Conservation (phyloP, 176 grass and related monocot species). For the Miscanthus lutarioriparius region DNA sequence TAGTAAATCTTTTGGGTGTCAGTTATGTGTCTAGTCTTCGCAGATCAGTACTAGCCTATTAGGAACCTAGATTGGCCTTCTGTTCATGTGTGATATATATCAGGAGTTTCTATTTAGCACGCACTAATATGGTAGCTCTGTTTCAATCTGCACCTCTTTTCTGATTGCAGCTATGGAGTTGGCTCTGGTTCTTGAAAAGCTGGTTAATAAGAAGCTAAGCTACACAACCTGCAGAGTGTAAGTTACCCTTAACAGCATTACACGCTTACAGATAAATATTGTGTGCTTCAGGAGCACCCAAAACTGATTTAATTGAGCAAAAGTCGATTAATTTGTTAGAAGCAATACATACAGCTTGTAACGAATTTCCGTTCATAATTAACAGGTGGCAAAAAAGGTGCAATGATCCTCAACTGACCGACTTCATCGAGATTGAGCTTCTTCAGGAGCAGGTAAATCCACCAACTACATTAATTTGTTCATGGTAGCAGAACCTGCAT, state of each 20-base stretch:
- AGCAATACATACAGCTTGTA: neutral
- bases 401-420: constrained; percentile 68
- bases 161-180: constrained; percentile 78
- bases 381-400: constrained; percentile 60
- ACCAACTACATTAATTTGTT: neutral
- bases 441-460: constrained; percentile 75
- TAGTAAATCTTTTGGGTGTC: too few species aligned
- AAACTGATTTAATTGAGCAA: neutral
- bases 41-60: too few species aligned
- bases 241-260: constrained; percentile 15
- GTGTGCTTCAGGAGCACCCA: neutral
- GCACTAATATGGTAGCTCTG: neutral
- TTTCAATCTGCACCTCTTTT: neutral
- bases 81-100: neutral
- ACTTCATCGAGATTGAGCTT: constrained; percentile 77
- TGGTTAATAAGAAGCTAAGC: constrained; percentile 69
- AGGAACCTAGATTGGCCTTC: neutral
- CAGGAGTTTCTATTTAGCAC: neutral
- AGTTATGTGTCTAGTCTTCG: too few species aligned
- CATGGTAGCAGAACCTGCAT: too few species aligned
- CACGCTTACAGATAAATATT: neutral
- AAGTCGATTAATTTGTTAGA: neutral
- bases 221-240: constrained; percentile 47
- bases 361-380: constrained; percentile 7
- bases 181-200: constrained; percentile 72